Conservation (phyloP, 495 filamentous ascomycete species). For the Coniosporium apollinis region DNA sequence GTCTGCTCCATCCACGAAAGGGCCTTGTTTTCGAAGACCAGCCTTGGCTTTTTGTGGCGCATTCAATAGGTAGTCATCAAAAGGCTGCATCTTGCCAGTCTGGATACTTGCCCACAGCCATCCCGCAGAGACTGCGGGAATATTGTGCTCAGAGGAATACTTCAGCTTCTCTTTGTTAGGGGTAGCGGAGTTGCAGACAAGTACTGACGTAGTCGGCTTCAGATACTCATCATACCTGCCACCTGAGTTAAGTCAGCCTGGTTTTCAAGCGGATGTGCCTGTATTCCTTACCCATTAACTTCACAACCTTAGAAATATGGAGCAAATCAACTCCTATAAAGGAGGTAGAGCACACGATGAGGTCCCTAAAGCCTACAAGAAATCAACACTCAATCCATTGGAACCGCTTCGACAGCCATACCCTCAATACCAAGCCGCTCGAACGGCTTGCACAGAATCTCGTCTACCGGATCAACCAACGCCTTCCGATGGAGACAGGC, state of each 20-base stretch:
- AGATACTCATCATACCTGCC: constrained; percentile 63
- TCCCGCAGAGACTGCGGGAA: constrained; percentile 57
- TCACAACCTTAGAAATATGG: constrained; percentile 60
- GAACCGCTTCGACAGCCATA: constrained; percentile 12
- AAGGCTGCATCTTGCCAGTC: constrained; percentile 32
- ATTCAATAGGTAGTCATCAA: constrained; percentile 17
- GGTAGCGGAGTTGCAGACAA: constrained; percentile 45
- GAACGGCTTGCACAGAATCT: constrained; percentile 63
- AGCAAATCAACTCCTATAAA: constrained; percentile 74
- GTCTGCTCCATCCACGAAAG: background rate
- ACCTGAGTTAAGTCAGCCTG: constrained; percentile 20
- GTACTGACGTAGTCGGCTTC: constrained; percentile 44
- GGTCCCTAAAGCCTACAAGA: constrained; percentile 36
- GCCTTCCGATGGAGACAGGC: constrained; percentile 59
- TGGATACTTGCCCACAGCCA: constrained; percentile 80
- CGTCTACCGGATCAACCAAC: constrained; percentile 48
- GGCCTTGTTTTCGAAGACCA: background rate
- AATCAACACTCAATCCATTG: background rate
- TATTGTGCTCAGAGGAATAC: constrained; percentile 50
- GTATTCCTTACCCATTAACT: constrained; percentile 43
- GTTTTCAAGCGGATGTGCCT: background rate
- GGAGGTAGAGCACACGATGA: constrained; percentile 63
- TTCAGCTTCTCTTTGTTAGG: constrained; percentile 62
- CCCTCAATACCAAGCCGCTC: constrained; percentile 47
- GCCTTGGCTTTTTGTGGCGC: background rate